Evolutionary conservation across 31 red algal genomes (phyloP), one percentile per base, ranked within the genome.

Genomic region (Porphyra umbilicalis): DNA sequence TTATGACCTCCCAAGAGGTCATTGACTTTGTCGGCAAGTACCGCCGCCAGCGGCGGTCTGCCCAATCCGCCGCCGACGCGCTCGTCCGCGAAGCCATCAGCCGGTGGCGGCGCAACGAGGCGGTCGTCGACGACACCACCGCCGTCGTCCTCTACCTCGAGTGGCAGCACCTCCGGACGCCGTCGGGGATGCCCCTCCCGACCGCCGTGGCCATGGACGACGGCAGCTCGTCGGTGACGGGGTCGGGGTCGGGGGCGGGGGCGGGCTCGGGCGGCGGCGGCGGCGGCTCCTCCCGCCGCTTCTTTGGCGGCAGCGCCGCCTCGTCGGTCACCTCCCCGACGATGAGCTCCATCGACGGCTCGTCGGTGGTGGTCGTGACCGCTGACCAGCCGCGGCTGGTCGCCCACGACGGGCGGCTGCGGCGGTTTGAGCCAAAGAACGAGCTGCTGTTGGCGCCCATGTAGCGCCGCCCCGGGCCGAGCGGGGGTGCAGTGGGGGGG

Each of bases 81-180:
- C 83, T 96, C 32, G 94, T 96, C 30, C 42, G 88, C 32, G 94
- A 96, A 78, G 94, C 94, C 29, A 84, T 96, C 36, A 88, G 86
- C 30, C 82, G 94, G 37, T 96, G 94, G 94, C 82, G 89, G 32
- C 71, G 87, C 6, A 89, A 96, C 42, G 94, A 96, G 75, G 67
- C 85, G 4, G 94, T 96, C 9, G 94, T 96, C 37, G 94, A 96
- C 83, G 94, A 96, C 80, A 92, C 90, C 10, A 96, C 94, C 38
- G 94, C 90, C 13, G 90, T 96, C 36, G 94, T 96, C 3, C 81
- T 96, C 74, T 96, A 83, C 80, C 81, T 96, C 79, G 80, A 89
- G 15, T 82, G 85, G 78, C 84, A 86, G 33, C 84, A 91, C 57
- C 57, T 71, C 25, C 57, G 57, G 25, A 71, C 57, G 4, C 57